These are phyloP conservation scores for Mycosphaerella sp. DNA, from an alignment of 2,329 filamentous ascomycete genomes.

Conservation along the genomic window DNA sequence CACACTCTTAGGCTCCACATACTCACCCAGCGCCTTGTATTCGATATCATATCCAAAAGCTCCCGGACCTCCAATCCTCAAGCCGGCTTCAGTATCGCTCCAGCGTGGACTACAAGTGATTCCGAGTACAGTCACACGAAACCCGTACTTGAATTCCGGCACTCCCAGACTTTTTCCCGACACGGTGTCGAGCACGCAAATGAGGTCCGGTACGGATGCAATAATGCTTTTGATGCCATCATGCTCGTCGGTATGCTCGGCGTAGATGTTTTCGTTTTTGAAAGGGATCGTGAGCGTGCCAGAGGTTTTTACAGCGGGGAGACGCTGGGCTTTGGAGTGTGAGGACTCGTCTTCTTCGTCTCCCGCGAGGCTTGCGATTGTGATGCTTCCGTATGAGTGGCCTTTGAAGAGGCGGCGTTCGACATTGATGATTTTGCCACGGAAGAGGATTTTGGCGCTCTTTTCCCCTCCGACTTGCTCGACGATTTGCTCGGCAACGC, in stretches of 20 bases:
- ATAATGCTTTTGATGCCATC: conserved; percentile 38
- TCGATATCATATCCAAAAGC: conserved; percentile 46
- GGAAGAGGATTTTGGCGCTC: conserved; percentile 54
- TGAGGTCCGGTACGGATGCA: conserved; percentile 47
- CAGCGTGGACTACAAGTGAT: conserved; percentile 52
- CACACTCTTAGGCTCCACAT: conserved; percentile 50
- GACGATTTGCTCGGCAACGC: conserved; percentile 54
- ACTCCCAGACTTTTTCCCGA: conserved; percentile 48
- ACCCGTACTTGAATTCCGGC: conserved; percentile 51
- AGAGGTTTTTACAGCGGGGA: conserved; percentile 33
- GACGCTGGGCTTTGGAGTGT: conserved; percentile 17
- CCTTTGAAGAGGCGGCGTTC: conserved; percentile 52
- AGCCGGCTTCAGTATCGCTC: conserved; percentile 45
- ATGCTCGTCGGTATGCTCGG: conserved; percentile 35
- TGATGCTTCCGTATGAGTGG: conserved; percentile 55
- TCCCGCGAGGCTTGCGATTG: conserved; percentile 36
- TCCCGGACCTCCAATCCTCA: conserved; percentile 47
- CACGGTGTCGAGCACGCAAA: conserved; percentile 45
- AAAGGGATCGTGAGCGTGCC: conserved; percentile 60
- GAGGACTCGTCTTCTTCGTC: conserved; percentile 35
- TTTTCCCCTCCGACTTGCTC: conserved; percentile 51
- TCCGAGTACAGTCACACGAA: conserved; percentile 48
- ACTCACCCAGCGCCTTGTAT: conserved; percentile 48
- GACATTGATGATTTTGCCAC: conserved; percentile 58
- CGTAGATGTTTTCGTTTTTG: conserved; percentile 70